A percentile compares a stretch with the other conserved stretches of the same genome.
Conservation (phyloP, 257 asterid genomes). For the Galeopsis tetrahit region DNA sequence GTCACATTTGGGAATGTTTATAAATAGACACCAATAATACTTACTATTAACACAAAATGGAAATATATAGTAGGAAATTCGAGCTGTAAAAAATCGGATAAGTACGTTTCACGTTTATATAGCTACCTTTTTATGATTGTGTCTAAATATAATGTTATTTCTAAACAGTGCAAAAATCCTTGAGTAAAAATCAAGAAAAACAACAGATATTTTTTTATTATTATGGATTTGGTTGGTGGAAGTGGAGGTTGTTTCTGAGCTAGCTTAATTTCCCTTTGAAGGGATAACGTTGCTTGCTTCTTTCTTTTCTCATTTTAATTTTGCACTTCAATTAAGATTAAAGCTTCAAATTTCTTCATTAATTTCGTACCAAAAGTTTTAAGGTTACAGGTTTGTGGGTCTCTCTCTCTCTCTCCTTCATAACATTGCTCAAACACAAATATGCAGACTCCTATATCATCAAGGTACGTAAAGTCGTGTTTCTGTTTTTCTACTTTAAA, state of each 20-base stretch:
- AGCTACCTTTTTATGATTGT: constrained; percentile 32
- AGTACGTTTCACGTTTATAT: constrained; percentile 37
- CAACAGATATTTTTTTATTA: constrained; percentile 28
- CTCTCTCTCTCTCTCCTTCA: constrained; percentile 28
- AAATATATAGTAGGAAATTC: background rate
- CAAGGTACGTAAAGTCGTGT: constrained; percentile 53
- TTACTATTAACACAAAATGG: background rate
- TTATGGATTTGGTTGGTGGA: constrained; percentile 74
- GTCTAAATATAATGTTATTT: constrained; percentile 46
- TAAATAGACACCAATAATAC: background rate
- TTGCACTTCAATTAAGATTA: constrained; percentile 41
- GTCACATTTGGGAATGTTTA: background rate
- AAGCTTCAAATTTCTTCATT: constrained; percentile 35
- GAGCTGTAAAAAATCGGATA: background rate
- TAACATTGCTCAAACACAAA: constrained; percentile 24
- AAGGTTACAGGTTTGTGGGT: constrained; percentile 55
- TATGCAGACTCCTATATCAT: constrained; percentile 82
- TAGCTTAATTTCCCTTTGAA: constrained; percentile 75
- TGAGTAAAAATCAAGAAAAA: constrained; percentile 66
- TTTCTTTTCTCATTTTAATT: constrained; percentile 38
- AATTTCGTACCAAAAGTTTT: constrained; percentile 18
- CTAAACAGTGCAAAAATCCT: constrained; percentile 38
- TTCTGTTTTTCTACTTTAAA: background rate
- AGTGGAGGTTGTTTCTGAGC: constrained; percentile 87
- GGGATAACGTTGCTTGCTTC: constrained; percentile 55